A percentile compares a stretch with the other conserved stretches of the same genome.
Conservation (phyloP, 106 monocot genomes). For the Dioscorea dumetorum region DNA sequence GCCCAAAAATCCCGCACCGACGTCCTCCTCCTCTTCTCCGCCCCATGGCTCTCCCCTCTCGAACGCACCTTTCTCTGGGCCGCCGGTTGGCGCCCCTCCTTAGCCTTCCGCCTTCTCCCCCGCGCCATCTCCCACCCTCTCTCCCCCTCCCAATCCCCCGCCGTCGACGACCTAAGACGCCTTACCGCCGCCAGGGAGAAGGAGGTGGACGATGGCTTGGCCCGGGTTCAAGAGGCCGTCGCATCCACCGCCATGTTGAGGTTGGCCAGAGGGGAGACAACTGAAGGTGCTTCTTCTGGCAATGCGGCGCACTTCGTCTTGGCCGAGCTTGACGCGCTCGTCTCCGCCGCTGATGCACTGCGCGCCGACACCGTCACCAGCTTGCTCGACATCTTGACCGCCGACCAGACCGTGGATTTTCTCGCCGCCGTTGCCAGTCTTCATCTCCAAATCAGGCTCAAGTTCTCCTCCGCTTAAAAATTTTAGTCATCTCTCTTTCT, state of each 20-base stretch:
- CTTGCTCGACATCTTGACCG: slow-evolving; percentile 10
- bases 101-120: slow-evolving; percentile 23
- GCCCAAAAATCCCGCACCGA: slow-evolving; percentile 18
- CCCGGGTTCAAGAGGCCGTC: slow-evolving; percentile 22
- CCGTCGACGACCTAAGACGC: neutral
- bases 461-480: no score
- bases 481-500: no score
- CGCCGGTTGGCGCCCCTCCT: slow-evolving; percentile 30
- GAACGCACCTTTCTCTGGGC: slow-evolving; percentile 43
- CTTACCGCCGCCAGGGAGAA: neutral
- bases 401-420: slow-evolving; percentile 16
- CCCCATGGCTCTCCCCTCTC: slow-evolving; percentile 31
- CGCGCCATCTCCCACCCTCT: neutral
- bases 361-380: slow-evolving; percentile 1
- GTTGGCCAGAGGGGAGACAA: slow-evolving; percentile 1
- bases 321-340: neutral
- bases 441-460: slow-evolving; percentile 5
- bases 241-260: slow-evolving; percentile 12
- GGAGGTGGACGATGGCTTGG: slow-evolving; percentile 9
- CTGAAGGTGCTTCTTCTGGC: neutral
- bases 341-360: slow-evolving; percentile 4
- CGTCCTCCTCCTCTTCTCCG: slow-evolving; percentile 21
- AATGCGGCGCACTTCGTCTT: slow-evolving; percentile 5
- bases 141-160: neutral
- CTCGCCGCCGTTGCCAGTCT: slow-evolving; percentile 8